Conservation (phyloP, 306 rosid genomes). For the Vigna angularis region DNA sequence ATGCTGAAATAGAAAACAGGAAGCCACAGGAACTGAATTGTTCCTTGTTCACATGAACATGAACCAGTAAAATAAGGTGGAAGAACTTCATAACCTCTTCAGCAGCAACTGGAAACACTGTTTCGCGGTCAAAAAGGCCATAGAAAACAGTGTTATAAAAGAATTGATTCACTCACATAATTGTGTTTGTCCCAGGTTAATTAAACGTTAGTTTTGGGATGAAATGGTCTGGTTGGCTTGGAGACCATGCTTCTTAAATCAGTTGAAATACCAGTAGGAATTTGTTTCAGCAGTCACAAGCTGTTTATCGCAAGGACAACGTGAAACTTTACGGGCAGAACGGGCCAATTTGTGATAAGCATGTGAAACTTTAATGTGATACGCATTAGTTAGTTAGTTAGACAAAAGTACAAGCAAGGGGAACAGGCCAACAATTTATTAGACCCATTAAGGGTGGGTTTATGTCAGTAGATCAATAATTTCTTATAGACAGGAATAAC, state of each 20-base stretch:
- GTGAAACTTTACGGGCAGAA: neutral
- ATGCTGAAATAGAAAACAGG: neutral
- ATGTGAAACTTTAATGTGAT: neutral
- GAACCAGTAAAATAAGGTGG: neutral
- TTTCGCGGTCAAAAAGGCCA: neutral
- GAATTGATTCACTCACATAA: neutral
- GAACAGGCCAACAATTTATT: neutral
- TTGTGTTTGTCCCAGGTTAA: neutral
- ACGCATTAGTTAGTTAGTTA: neutral
- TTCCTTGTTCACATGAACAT: neutral
- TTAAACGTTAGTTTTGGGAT: neutral
- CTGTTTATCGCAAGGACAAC: neutral
- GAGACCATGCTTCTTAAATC: neutral
- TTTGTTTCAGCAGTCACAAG: neutral
- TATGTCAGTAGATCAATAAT: neutral
- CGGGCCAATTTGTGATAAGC: too few species aligned
- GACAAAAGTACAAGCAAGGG: neutral
- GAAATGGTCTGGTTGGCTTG: neutral
- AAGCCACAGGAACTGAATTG: neutral
- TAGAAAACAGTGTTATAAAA: neutral
- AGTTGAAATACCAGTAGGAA: neutral
- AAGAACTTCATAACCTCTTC: neutral
- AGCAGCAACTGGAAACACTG: neutral
- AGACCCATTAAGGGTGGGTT: neutral
- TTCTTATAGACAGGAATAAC: neutral